Percentiles rank a stretch among this genome's conserved stretches.
phyloP scores from a whole-genome alignment of 169 alveolate species.

The Eimeria necatrix region DNA sequence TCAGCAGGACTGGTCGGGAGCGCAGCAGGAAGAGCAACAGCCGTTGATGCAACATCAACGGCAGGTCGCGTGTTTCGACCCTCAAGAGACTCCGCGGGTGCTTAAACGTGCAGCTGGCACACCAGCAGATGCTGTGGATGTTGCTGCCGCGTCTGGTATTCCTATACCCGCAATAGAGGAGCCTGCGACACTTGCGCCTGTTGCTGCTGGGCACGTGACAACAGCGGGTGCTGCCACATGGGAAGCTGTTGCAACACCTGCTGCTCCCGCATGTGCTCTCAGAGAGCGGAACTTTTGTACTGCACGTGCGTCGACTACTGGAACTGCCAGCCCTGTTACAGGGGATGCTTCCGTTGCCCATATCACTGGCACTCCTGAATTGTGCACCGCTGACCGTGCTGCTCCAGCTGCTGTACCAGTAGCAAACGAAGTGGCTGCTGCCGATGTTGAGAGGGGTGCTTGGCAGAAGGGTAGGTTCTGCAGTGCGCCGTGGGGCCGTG shows the following conservation, averaged over 20 bases:
- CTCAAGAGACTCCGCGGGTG: not conserved
- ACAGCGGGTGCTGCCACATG: not conserved
- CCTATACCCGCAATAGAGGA: not conserved
- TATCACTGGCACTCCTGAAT: not conserved
- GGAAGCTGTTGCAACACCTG: not conserved
- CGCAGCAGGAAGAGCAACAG: not conserved
- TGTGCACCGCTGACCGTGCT: not conserved
- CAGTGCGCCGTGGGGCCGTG: slow-evolving; percentile 54
- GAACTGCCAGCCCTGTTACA: not conserved
- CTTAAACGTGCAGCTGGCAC: not conserved
- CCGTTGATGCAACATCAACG: not conserved
- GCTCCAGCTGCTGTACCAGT: not conserved
- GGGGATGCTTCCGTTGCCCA: not conserved
- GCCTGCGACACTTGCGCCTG: not conserved
- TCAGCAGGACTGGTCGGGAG: not conserved
- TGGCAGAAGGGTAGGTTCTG: slow-evolving; percentile 13
- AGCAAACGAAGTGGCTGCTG: not conserved
- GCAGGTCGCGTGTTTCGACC: not conserved
- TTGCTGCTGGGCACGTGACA: not conserved
- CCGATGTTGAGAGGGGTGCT: not conserved
- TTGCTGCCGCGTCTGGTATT: no score
- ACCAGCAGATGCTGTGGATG: not conserved
- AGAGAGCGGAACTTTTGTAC: not conserved
- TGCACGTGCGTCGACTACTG: not conserved
- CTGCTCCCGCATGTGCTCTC: not conserved